phyloP scores from a whole-genome alignment of 495 filamentous ascomycete genomes.

The Neurospora discreta region DNA sequence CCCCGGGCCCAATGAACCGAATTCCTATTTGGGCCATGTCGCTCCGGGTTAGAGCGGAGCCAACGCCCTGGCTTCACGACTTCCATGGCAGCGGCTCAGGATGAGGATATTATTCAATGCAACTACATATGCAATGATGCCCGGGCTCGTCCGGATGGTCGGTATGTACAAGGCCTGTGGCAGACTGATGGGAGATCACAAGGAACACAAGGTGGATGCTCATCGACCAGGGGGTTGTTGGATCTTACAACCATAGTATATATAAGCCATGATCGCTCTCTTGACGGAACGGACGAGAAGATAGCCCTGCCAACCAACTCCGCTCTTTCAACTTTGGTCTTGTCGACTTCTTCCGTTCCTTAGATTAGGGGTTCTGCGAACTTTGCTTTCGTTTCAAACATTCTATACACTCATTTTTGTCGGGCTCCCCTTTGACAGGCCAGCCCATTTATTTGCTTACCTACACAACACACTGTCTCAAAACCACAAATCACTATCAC shows the following conservation, averaged over 20 bases:
- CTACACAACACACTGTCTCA: background rate
- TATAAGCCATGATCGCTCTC: constrained; percentile 10
- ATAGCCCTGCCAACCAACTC: background rate
- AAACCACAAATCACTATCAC: constrained; percentile 8
- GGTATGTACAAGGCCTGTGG: background rate
- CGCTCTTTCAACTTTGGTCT: background rate
- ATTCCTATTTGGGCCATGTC: constrained; percentile 12
- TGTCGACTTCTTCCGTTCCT: constrained; percentile 19
- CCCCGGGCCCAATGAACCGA: background rate
- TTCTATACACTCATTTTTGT: constrained; percentile 25
- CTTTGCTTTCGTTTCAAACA: constrained; percentile 18
- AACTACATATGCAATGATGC: background rate
- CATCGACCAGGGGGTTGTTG: background rate
- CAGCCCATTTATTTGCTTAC: constrained; percentile 19
- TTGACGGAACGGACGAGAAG: background rate
- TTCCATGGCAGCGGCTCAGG: constrained; percentile 13
- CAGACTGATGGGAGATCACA: background rate
- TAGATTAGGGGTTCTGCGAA: constrained; percentile 34
- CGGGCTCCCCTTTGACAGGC: constrained; percentile 24
- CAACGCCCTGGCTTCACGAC: constrained; percentile 2
- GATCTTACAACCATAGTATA: background rate
- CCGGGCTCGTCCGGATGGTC: background rate
- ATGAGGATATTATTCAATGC: background rate
- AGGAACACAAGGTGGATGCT: constrained; percentile 4
- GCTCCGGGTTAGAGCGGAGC: constrained; percentile 21